Conservation (phyloP, 169 alveolate genomes). For the Eimeria mitis region DNA sequence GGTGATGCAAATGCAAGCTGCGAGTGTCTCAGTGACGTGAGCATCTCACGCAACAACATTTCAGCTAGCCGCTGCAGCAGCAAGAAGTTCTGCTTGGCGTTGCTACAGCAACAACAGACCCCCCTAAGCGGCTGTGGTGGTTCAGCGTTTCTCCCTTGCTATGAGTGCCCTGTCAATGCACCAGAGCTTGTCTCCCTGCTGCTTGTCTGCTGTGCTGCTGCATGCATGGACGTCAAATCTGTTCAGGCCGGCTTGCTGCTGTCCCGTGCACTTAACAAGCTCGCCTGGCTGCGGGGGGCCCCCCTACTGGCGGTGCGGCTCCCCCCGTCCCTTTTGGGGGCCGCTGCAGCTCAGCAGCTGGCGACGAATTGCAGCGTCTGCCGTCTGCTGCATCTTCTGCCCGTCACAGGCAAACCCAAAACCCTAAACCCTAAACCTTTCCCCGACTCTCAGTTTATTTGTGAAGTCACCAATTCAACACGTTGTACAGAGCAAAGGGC, state of each 20-base stretch:
- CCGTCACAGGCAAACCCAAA: conserved; percentile 25
- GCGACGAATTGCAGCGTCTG: conserved; percentile 12
- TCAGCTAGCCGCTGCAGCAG: background rate
- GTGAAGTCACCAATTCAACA: background rate
- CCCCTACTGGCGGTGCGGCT: conserved; percentile 38
- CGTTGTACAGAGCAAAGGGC: background rate
- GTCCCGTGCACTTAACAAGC: conserved; percentile 41
- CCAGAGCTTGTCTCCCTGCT: background rate
- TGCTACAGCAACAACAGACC: background rate
- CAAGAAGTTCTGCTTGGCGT: background rate
- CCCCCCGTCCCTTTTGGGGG: conserved; percentile 45
- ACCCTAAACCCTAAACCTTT: background rate
- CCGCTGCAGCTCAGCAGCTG: background rate
- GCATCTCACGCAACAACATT: background rate
- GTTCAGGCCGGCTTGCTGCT: conserved; percentile 40
- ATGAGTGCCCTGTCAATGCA: background rate
- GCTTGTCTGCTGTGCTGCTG: background rate
- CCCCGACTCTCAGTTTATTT: background rate
- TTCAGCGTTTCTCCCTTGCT: background rate
- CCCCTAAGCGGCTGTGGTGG: background rate
- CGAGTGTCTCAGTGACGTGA: conserved; percentile 55
- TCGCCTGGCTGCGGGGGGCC: conserved; percentile 49
- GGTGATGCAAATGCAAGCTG: conserved; percentile 17
- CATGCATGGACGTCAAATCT: background rate
- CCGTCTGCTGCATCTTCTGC: conserved; percentile 28